These are phyloP conservation scores for Aspergillus bombycis DNA, from an alignment of 2,329 filamentous ascomycete species.

Conservation along the genomic window DNA sequence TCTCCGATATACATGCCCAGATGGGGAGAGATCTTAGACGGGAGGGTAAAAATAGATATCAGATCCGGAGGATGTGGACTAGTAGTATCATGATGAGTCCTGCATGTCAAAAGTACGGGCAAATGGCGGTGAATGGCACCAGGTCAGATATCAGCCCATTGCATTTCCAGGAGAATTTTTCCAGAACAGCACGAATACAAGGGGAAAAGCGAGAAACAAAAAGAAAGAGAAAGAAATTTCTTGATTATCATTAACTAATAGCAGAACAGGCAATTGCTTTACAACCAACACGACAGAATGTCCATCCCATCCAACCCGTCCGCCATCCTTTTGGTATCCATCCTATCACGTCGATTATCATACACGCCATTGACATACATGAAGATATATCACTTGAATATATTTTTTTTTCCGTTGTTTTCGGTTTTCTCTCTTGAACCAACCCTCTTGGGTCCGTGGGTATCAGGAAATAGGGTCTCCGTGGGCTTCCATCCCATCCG, in stretches of 20 bases:
- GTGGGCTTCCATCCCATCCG: conserved; percentile 5
- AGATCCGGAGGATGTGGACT: conserved; percentile 12
- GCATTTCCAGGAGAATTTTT: background rate
- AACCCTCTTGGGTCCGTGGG: conserved; percentile 11
- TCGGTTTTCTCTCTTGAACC: conserved; percentile 1
- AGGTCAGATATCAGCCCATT: background rate
- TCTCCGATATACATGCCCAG: background rate
- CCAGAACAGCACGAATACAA: background rate
- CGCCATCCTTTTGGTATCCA: conserved; percentile 9
- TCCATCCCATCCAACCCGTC: conserved; percentile 1
- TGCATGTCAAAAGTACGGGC: conserved; percentile 27
- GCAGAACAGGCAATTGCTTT: conserved; percentile 2
- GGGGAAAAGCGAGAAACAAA: background rate
- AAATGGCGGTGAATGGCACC: conserved; percentile 10
- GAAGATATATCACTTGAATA: conserved; percentile 4
- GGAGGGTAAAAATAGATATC: background rate
- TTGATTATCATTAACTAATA: conserved; percentile 6
- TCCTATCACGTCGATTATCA: conserved; percentile 11
- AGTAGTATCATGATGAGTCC: conserved; percentile 12
- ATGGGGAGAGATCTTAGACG: background rate
- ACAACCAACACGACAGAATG: conserved; percentile 9
- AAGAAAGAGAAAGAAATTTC: background rate
- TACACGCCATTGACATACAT: conserved; percentile 12
- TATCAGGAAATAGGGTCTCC: conserved; percentile 15
- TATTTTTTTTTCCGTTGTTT: conserved; percentile 3